phyloP scores from a whole-genome alignment of 2,329 filamentous ascomycete species.

The Cladosporium phlei region DNA sequence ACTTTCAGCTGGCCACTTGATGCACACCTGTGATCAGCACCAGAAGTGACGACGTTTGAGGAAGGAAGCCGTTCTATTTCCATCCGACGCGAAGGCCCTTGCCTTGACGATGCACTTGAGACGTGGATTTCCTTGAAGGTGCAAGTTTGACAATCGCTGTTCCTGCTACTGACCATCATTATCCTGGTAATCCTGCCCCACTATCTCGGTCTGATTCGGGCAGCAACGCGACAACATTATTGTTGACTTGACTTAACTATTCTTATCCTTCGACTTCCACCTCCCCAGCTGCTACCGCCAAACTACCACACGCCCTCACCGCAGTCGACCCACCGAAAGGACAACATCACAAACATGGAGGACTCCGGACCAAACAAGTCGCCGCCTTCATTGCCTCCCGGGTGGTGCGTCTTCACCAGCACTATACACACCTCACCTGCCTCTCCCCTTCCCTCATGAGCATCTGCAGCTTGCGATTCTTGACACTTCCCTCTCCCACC shows the following conservation, averaged over 20 bases:
- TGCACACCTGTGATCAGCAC: slow-evolving; percentile 9
- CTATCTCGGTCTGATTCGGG: not conserved
- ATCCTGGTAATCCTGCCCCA: too few relatives aligned
- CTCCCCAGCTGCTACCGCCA: not conserved
- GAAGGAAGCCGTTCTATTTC: too few relatives aligned
- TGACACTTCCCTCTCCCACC: slow-evolving; percentile 11
- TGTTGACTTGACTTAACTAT: too few relatives aligned
- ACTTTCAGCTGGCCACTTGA: slow-evolving; percentile 5
- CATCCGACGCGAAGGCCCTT: too few relatives aligned
- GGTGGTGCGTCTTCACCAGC: slow-evolving; percentile 31
- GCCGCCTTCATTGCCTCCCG: slow-evolving; percentile 36
- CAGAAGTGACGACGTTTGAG: too few relatives aligned
- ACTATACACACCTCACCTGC: slow-evolving; percentile 16
- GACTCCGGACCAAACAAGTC: slow-evolving; percentile 36
- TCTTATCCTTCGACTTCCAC: not conserved
- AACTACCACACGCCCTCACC: not conserved
- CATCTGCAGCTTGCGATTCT: slow-evolving; percentile 3
- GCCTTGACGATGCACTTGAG: too few relatives aligned
- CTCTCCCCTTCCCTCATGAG: slow-evolving; percentile 10
- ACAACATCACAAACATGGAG: slow-evolving; percentile 21
- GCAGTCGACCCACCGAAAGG: not conserved
- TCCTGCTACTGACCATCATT: too few relatives aligned
- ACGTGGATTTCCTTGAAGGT: too few relatives aligned
- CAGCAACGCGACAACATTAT: not conserved
- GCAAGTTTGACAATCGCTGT: too few relatives aligned